phyloP scores from a whole-genome alignment of 345 rosid species.

The Salix koriyanagi region DNA sequence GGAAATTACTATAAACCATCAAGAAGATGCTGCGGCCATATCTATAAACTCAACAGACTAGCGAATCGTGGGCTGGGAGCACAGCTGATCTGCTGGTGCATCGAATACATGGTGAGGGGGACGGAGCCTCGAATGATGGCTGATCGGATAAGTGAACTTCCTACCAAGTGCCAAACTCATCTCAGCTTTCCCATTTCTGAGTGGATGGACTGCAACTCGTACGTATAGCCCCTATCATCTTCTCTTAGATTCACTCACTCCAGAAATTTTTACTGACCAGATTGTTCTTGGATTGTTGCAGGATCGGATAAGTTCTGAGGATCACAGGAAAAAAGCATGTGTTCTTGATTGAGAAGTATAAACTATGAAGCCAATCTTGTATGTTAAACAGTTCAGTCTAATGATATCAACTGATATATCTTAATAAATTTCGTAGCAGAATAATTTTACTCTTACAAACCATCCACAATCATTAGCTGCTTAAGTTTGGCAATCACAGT shows the following conservation, averaged over 20 bases:
- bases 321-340: background rate
- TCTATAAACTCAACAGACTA: background rate
- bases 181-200: slow-evolving; percentile 45
- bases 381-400: background rate
- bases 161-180: slow-evolving; percentile 7
- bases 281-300: background rate
- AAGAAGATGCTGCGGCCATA: background rate
- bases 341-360: background rate
- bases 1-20: background rate
- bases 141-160: background rate
- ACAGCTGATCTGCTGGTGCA: slow-evolving; percentile 2
- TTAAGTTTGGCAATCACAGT: background rate
- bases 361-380: background rate
- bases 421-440: background rate
- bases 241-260: background rate
- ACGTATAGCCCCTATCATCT: slow-evolving; percentile 5
- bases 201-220: slow-evolving; percentile 38
- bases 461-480: background rate
- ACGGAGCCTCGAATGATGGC: background rate
- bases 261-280: too few relatives aligned
- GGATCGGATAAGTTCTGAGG: background rate
- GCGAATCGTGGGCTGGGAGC: background rate
- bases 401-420: background rate
- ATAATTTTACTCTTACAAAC: background rate
- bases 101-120: background rate